These are phyloP conservation scores for Fusarium nanum DNA, from an alignment of 2,329 filamentous ascomycete species.

Conservation along the genomic window DNA sequence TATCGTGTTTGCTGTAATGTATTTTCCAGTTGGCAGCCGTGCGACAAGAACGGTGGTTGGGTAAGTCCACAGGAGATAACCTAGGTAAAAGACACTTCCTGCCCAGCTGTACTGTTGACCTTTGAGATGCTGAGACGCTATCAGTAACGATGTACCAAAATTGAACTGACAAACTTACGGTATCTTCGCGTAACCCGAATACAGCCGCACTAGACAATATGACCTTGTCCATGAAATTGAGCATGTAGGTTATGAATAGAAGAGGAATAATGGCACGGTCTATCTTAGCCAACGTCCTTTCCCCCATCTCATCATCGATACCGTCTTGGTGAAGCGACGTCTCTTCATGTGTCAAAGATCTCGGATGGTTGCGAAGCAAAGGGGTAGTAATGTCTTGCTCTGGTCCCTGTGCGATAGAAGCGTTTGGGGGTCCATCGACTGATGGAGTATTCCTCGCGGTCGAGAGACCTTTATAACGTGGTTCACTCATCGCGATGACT, in stretches of 20 bases:
- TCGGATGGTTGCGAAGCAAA: constrained; percentile 2
- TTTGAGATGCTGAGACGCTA: constrained; percentile 35
- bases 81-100: constrained; percentile 54
- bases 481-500: background rate
- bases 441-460: background rate
- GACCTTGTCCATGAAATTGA: constrained; percentile 72
- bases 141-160: background rate
- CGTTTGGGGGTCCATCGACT: background rate
- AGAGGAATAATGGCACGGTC: constrained; percentile 66
- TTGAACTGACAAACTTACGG: constrained; percentile 36
- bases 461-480: background rate
- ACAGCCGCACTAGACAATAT: constrained; percentile 67
- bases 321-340: background rate
- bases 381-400: constrained; percentile 4
- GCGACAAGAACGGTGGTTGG: constrained; percentile 62
- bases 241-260: constrained; percentile 67
- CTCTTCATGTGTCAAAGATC: background rate
- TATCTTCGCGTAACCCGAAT: constrained; percentile 65
- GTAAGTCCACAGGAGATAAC: constrained; percentile 63
- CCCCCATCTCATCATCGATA: constrained; percentile 33
- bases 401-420: background rate
- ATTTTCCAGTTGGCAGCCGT: constrained; percentile 60
- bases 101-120: constrained; percentile 74
- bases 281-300: constrained; percentile 64
- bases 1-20: constrained; percentile 59